A percentile compares a stretch with the other conserved stretches of the same genome.
Evolutionary conservation across 2,329 filamentous ascomycete genomes (phyloP).

Genomic region (Pseudogymnoascus sp.): DNA sequence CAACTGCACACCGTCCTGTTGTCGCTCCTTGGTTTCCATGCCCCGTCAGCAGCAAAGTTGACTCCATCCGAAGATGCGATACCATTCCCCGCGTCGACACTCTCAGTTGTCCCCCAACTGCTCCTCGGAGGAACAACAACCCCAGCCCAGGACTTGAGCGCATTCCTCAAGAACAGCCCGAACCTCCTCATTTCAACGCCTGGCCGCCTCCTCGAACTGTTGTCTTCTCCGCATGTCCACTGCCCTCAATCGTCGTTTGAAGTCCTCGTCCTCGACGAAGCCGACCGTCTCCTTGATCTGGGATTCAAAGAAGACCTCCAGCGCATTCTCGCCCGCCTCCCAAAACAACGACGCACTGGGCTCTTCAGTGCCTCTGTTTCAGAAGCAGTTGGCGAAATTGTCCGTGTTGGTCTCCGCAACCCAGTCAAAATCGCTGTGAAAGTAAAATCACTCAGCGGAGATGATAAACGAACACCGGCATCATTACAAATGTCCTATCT

Average conservation of each 20-base stretch:
- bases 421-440: slow-evolving; percentile 93
- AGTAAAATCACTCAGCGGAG: slow-evolving; percentile 69
- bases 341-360: slow-evolving; percentile 88
- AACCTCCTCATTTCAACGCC: slow-evolving; percentile 90
- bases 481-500: slow-evolving; percentile 90
- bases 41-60: slow-evolving; percentile 62
- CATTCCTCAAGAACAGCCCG: slow-evolving; percentile 74
- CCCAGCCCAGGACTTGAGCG: slow-evolving; percentile 76
- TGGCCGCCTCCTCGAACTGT: slow-evolving; percentile 77
- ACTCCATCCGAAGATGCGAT: slow-evolving; percentile 50
- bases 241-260: slow-evolving; percentile 87
- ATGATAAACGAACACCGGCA: slow-evolving; percentile 83
- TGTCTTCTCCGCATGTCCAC: slow-evolving; percentile 80
- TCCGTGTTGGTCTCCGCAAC: slow-evolving; percentile 84
- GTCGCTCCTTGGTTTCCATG: slow-evolving; percentile 75
- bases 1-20: slow-evolving; percentile 81
- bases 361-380: slow-evolving; percentile 94
- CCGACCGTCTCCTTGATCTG: slow-evolving; percentile 83
- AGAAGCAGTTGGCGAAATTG: slow-evolving; percentile 87
- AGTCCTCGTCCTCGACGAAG: slow-evolving; percentile 86
- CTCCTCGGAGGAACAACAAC: slow-evolving; percentile 77
- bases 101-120: slow-evolving; percentile 73
- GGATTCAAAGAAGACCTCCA: slow-evolving; percentile 91
- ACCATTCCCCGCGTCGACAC: slow-evolving; percentile 35
- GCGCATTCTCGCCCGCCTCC: slow-evolving; percentile 72